Conservation (phyloP, 805 yeast genomes). For the Candida endomychidarum region DNA sequence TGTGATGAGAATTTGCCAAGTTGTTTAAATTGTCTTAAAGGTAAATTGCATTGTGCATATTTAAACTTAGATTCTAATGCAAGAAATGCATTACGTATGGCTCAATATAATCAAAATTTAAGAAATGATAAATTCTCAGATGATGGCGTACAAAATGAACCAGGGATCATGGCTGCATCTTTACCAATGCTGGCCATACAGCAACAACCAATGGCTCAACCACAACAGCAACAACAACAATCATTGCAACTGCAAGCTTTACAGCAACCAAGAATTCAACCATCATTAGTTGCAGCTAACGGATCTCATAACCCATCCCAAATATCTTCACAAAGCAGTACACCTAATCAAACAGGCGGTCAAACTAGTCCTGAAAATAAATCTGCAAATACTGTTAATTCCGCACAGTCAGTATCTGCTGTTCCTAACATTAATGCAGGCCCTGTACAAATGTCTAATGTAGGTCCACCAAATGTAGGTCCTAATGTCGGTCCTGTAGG, state of each 20-base stretch:
- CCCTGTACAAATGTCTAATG: constrained; percentile 1
- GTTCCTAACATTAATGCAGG: neutral
- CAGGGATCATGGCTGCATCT: neutral
- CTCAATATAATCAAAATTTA: constrained; percentile 45
- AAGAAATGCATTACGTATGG: constrained; percentile 48
- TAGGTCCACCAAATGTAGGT: too few relatives aligned
- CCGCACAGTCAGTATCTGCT: neutral
- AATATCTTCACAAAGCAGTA: neutral
- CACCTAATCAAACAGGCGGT: constrained; percentile 1
- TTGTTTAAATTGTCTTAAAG: constrained; percentile 48
- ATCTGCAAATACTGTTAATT: too few relatives aligned
- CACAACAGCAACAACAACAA: neutral
- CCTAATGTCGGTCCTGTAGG: neutral
- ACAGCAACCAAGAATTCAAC: neutral
- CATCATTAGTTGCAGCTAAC: neutral
- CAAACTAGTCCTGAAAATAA: constrained; percentile 1
- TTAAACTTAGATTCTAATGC: constrained; percentile 49
- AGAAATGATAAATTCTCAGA: constrained; percentile 24
- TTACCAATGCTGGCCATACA: neutral
- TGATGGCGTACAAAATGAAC: constrained; percentile 6
- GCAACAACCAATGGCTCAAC: constrained; percentile 16
- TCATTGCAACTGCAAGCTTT: neutral
- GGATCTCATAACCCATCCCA: neutral
- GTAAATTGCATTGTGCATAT: constrained; percentile 47
- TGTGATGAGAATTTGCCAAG: constrained; percentile 52